Evolutionary conservation across 108 stramenopile genomes (phyloP).

Genomic region (Mayamaea pseudoterrestris): DNA sequence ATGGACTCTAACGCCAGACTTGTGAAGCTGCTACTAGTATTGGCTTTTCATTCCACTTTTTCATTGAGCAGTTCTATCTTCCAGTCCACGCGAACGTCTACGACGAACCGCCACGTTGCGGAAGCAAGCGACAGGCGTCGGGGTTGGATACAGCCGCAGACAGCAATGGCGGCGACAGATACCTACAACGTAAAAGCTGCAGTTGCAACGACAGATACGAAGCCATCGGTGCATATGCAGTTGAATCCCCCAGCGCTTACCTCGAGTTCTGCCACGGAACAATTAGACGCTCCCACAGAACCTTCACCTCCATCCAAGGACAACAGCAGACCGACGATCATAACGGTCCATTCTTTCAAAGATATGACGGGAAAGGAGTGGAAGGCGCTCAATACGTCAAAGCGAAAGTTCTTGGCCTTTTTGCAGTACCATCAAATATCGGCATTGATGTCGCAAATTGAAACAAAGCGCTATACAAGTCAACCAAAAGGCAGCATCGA

Average conservation of each 20-base stretch:
- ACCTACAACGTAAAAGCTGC: neutral
- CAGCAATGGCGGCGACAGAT: too few relatives aligned
- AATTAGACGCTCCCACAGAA: neutral
- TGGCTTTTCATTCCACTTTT: too few relatives aligned
- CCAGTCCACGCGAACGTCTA: too few relatives aligned
- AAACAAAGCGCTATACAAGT: neutral
- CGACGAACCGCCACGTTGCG: too few relatives aligned
- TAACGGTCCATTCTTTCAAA: neutral
- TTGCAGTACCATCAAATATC: constrained; percentile 6
- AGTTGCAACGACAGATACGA: neutral
- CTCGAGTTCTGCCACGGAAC: neutral
- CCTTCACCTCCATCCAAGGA: neutral
- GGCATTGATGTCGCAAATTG: neutral
- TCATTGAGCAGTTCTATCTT: too few relatives aligned
- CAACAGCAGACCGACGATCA: neutral
- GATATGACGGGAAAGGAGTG: neutral
- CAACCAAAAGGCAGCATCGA: neutral
- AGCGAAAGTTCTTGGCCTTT: constrained; percentile 8
- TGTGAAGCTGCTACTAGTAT: too few relatives aligned
- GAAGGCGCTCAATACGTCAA: constrained; percentile 8
- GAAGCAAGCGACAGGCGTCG: too few relatives aligned
- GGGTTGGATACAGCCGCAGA: too few relatives aligned
- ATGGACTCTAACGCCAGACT: too few relatives aligned
- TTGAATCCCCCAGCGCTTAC: constrained; percentile 4
- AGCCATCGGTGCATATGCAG: constrained; percentile 1